Base-by-base conservation (phyloP, 208 protist species). In the Leishmania mexicana region DNA sequence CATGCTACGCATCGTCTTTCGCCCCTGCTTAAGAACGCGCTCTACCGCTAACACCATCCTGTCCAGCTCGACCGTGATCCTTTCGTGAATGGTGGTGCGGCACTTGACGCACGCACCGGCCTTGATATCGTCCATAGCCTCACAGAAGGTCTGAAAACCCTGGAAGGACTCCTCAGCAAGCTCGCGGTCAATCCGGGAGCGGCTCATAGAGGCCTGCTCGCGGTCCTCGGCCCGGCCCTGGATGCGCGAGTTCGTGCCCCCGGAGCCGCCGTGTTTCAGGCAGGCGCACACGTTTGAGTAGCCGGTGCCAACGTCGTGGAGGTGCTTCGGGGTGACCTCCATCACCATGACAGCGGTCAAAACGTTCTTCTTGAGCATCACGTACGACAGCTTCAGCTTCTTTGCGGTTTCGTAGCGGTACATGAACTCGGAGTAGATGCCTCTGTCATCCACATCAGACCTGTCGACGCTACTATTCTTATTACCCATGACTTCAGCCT, bases 381-480 rank as follows among this genome's bases (percentile, higher is more conserved):
- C 80, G 47, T 68, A 75, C 4, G 81, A 74, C 19, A 53, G 70
- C 58, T 82, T 81, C 49, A 95, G 76, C 80, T 85, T 89, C 31
- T 84, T 90, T 60, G 88, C 58, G 57, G 81, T 83, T 21, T 86
- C 80, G 21, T 76, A 67, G 57, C 72, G 75, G 67, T 81, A 81
- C 13, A 81, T 19, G 35, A 85, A 85, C 81, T 85, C 81, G 40
- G 68, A 21, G 74, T 82, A 80, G 45, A 77, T 31, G 42, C 67
- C 51, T 53, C 76, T 80, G 57, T 31, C 62, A 35, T 71, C 71
- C 17, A 53, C 58, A 40, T 53, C 78, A 1, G 70, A 65, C 72
- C 58, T 74, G 35, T 49, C 31, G 47, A 64, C 58, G 42, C 49
- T 51, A 24, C 19, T 38, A 8, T 75, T 7, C 62, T 80, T 84